Conservation (phyloP, 441 rosid species). For the Adansonia rubrostipa region DNA sequence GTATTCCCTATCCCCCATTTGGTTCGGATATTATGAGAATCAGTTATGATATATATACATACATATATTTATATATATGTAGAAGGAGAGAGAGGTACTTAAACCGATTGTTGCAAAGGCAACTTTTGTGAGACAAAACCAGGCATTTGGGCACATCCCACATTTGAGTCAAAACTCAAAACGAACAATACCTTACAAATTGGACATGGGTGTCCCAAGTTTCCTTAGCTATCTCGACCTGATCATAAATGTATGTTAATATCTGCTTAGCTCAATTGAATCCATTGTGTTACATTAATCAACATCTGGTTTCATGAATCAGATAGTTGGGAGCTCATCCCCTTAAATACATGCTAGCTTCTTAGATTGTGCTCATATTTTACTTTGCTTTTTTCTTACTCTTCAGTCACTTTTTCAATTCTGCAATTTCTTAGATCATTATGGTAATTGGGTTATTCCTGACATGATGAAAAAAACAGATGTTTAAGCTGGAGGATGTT, state of each 20-base stretch:
- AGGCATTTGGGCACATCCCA: too few relatives aligned
- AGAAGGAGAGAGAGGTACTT: too few relatives aligned
- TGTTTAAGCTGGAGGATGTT: slow-evolving; percentile 97
- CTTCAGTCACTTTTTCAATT: neutral
- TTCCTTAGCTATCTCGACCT: neutral
- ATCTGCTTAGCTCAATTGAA: neutral
- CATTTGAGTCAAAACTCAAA: too few relatives aligned
- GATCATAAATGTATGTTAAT: neutral
- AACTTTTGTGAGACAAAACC: too few relatives aligned
- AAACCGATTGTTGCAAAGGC: too few relatives aligned
- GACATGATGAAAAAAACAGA: slow-evolving; percentile 42
- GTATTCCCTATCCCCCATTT: neutral
- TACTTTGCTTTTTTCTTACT: slow-evolving; percentile 9
- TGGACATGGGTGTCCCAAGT: too few relatives aligned
- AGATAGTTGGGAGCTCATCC: neutral
- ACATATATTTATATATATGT: too few relatives aligned
- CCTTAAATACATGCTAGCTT: neutral
- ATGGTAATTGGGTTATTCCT: neutral
- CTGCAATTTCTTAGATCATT: neutral
- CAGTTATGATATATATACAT: too few relatives aligned
- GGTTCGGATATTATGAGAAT: too few relatives aligned
- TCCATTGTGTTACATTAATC: too few relatives aligned
- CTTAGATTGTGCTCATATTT: neutral
- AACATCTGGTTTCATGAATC: too few relatives aligned
- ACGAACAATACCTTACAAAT: too few relatives aligned